Percentiles rank a stretch among this genome's conserved stretches.
Conservation (phyloP, 23 red algal species). For the Gracilaria gracilis region DNA sequence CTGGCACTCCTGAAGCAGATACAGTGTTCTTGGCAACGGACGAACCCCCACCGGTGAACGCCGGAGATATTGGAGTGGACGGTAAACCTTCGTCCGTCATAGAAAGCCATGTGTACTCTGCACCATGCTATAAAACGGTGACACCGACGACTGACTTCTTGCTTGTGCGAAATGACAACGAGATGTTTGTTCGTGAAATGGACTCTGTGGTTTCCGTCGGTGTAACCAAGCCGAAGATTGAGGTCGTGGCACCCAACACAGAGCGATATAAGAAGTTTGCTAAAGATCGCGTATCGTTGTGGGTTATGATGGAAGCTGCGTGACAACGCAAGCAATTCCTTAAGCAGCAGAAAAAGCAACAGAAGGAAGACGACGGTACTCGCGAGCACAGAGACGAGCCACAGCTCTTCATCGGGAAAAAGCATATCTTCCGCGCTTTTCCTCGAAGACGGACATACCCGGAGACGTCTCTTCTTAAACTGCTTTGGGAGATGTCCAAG, state of each 20-base stretch:
- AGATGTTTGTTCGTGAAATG: constrained; percentile 91
- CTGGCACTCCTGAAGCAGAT: constrained; percentile 79
- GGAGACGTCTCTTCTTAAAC: constrained; percentile 65
- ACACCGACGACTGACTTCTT: constrained; percentile 72
- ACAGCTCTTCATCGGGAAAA: constrained; percentile 46
- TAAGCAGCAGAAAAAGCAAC: constrained; percentile 44
- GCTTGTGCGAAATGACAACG: constrained; percentile 63
- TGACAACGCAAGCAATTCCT: constrained; percentile 64
- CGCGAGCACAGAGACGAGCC: constrained; percentile 21
- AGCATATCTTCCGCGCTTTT: constrained; percentile 61
- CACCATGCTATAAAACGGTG: constrained; percentile 54
- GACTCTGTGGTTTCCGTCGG: constrained; percentile 84
- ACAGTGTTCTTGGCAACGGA: constrained; percentile 88
- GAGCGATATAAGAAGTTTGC: constrained; percentile 87
- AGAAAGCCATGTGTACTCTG: constrained; percentile 81
- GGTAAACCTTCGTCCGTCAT: constrained; percentile 75
- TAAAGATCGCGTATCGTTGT: constrained; percentile 81
- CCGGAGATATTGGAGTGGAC: constrained; percentile 81
- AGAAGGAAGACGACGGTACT: constrained; percentile 19
- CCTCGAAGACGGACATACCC: constrained; percentile 66
- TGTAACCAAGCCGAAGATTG: constrained; percentile 82
- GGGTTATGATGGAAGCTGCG: constrained; percentile 79
- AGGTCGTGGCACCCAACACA: constrained; percentile 90
- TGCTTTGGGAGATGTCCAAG: constrained; percentile 76
- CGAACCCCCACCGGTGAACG: constrained; percentile 89